phyloP scores from a whole-genome alignment of 169 alveolate genomes.

The Eimeria praecox region DNA sequence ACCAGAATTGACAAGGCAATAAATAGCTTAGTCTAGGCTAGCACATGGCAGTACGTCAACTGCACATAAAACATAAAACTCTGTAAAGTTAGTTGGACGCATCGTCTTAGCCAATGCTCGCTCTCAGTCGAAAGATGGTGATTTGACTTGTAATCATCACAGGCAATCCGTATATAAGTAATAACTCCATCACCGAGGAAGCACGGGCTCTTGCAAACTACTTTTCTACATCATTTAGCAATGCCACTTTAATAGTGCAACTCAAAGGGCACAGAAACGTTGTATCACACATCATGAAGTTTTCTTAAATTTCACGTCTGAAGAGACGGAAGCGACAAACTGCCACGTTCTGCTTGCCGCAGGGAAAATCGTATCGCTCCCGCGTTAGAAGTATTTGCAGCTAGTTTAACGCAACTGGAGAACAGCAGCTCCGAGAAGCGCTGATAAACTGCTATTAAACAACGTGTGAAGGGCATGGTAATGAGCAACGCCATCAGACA shows the following conservation, averaged over 20 bases:
- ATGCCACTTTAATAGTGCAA: not conserved
- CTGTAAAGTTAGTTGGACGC: not conserved
- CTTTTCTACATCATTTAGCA: not conserved
- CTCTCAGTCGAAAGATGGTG: slow-evolving; percentile 69
- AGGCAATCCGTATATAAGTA: not conserved
- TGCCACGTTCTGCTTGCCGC: no score
- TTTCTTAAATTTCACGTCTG: no score
- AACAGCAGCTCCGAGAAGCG: no score
- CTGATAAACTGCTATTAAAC: no score
- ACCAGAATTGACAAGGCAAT: slow-evolving; percentile 16
- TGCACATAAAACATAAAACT: not conserved
- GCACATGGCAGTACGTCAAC: slow-evolving; percentile 58
- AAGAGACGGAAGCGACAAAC: no score
- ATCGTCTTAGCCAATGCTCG: not conserved
- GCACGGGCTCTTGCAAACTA: not conserved
- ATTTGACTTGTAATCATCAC: not conserved
- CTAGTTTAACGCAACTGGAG: no score
- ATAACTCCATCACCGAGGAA: not conserved
- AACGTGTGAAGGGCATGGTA: no score
- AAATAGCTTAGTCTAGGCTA: not conserved
- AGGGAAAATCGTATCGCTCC: no score
- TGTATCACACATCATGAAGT: no score
- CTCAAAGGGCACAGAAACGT: no score
- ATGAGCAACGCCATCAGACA: no score
- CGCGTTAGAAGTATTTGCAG: no score